phyloP scores from a whole-genome alignment of 352 stramenopile species.

The Saprolegnia parasitica region DNA sequence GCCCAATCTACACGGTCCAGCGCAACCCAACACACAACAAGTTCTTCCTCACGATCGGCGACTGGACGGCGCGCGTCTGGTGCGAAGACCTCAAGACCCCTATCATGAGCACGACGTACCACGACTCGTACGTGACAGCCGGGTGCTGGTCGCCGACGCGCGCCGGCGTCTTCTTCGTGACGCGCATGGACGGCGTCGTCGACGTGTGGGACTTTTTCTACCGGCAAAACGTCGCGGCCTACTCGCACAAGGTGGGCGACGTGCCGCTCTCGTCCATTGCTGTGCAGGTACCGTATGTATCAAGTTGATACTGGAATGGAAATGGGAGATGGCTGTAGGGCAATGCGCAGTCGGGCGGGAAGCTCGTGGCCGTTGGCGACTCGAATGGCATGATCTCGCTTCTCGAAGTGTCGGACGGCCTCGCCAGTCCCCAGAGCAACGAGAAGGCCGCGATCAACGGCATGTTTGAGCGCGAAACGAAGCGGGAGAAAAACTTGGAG shows the following conservation, averaged over 20 bases:
- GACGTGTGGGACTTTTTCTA: constrained; percentile 98
- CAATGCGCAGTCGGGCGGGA: constrained; percentile 81
- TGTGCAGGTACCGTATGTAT: constrained; percentile 56
- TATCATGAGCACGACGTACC: constrained; percentile 97
- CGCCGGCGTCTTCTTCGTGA: constrained; percentile 96
- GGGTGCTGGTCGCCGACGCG: constrained; percentile 96
- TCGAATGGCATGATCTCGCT: constrained; percentile 95
- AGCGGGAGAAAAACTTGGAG: constrained; percentile 94
- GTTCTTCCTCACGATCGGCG: constrained; percentile 96
- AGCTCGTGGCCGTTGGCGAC: constrained; percentile 93
- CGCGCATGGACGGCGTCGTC: constrained; percentile 94
- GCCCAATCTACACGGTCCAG: constrained; percentile 94
- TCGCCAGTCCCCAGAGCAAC: constrained; percentile 87
- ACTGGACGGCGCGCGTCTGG: constrained; percentile 96
- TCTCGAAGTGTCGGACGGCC: constrained; percentile 91
- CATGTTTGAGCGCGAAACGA: constrained; percentile 97
- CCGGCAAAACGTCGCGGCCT: constrained; percentile 95
- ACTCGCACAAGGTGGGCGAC: constrained; percentile 96
- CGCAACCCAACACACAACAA: constrained; percentile 97
- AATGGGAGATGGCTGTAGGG: constrained; percentile 33
- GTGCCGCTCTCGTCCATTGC: constrained; percentile 88
- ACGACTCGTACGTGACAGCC: constrained; percentile 93
- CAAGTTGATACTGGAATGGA: too few relatives aligned
- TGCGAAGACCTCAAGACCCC: constrained; percentile 96
- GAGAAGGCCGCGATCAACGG: constrained; percentile 93